Evolutionary conservation across 1,139 yeast genomes (phyloP).

Genomic region (Nematodospora anomalae): DNA sequence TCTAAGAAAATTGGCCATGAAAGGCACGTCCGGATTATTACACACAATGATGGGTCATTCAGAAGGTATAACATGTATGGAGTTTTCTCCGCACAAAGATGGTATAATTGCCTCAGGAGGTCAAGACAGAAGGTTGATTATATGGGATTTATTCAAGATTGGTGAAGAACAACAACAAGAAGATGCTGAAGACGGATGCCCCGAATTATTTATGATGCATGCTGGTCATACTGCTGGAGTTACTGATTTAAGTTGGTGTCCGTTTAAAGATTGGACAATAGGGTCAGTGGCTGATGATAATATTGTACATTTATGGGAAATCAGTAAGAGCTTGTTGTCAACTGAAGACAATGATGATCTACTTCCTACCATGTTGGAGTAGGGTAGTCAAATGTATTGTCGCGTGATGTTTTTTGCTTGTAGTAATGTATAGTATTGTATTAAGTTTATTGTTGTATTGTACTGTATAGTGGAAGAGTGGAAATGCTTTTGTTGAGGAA

Average conservation of each 20-base stretch:
- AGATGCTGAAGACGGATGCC: constrained; percentile 78
- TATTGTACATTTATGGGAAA: constrained; percentile 75
- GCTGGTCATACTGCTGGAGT: constrained; percentile 83
- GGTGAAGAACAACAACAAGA: constrained; percentile 83
- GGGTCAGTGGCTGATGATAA: constrained; percentile 78
- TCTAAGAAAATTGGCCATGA: constrained; percentile 44
- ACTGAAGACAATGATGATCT: constrained; percentile 19
- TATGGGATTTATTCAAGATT: constrained; percentile 72
- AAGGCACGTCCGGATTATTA: constrained; percentile 32
- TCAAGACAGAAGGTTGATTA: constrained; percentile 65
- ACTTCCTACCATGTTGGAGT: not conserved
- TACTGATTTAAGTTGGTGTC: constrained; percentile 70
- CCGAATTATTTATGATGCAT: constrained; percentile 81
- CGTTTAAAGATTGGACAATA: constrained; percentile 68
- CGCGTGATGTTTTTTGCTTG: too few relatives aligned
- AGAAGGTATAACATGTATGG: constrained; percentile 64
- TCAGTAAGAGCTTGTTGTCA: constrained; percentile 50
- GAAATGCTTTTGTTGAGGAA: too few relatives aligned
- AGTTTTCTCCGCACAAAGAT: constrained; percentile 70
- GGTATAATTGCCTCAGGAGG: constrained; percentile 75
- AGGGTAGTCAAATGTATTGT: not conserved
- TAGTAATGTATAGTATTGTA: not conserved
- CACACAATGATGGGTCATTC: constrained; percentile 81
- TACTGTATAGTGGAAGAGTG: too few relatives aligned
- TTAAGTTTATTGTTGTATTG: not conserved